Percentiles rank a stretch among this genome's conserved stretches.
Evolutionary conservation across 495 filamentous ascomycete genomes (phyloP).

Genomic region (Aspergillus bertholletiae): DNA sequence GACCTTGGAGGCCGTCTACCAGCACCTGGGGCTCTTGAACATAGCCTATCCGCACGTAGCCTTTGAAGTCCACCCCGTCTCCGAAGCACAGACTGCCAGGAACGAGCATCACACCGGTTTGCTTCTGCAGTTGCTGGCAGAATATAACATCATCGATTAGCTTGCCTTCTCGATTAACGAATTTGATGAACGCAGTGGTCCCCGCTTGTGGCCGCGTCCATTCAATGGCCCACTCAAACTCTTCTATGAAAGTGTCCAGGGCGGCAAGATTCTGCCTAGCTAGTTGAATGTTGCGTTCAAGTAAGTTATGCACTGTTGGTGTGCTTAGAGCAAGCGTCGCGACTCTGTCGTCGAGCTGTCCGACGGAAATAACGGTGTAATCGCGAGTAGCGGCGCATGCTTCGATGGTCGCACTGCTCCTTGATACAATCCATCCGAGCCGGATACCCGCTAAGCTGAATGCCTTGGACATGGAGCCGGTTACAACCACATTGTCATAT

Average conservation of each 20-base stretch:
- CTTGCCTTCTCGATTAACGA: constrained; percentile 58
- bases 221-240: constrained; percentile 57
- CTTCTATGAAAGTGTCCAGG: constrained; percentile 64
- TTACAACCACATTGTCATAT: constrained; percentile 62
- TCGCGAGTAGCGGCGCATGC: constrained; percentile 64
- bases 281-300: constrained; percentile 66
- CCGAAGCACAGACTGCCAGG: constrained; percentile 79
- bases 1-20: constrained; percentile 58
- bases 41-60: constrained; percentile 78
- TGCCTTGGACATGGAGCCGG: constrained; percentile 75
- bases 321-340: constrained; percentile 69
- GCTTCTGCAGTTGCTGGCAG: constrained; percentile 63
- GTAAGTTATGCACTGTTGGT: constrained; percentile 60
- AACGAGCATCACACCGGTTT: constrained; percentile 74
- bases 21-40: constrained; percentile 70
- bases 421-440: constrained; percentile 70
- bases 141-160: constrained; percentile 70
- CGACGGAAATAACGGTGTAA: constrained; percentile 85
- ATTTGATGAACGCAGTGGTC: constrained; percentile 77
- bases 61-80: constrained; percentile 62
- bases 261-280: constrained; percentile 67
- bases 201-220: constrained; percentile 80
- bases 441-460: constrained; percentile 76
- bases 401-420: constrained; percentile 62
- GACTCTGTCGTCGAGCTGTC: constrained; percentile 75